Percentiles rank a stretch among this genome's conserved stretches.
Conservation (phyloP, 371 early-diverging fungal genomes). For the Chytridium lagenaria region DNA sequence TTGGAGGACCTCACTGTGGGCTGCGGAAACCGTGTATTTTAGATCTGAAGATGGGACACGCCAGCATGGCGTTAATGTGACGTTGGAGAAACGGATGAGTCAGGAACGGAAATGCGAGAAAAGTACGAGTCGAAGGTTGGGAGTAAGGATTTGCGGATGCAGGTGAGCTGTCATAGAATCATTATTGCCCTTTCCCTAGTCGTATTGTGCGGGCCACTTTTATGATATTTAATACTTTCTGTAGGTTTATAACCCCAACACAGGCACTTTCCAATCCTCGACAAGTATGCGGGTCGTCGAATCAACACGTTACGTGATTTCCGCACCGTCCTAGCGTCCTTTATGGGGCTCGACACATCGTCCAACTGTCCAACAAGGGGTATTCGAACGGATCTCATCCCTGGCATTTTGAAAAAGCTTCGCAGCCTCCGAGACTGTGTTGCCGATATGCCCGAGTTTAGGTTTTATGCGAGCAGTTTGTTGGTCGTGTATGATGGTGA, state of each 20-base stretch:
- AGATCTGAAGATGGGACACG: constrained; percentile 97
- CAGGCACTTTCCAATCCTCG: constrained; percentile 70
- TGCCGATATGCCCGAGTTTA: constrained; percentile 67
- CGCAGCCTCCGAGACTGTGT: constrained; percentile 73
- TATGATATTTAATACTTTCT: background rate
- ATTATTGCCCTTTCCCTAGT: background rate
- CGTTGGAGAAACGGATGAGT: constrained; percentile 76
- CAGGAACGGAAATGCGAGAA: constrained; percentile 89
- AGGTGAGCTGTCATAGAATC: constrained; percentile 66
- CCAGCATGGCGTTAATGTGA: constrained; percentile 91
- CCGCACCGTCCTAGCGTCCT: constrained; percentile 71
- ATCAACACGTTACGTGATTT: constrained; percentile 71
- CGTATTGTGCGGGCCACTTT: background rate
- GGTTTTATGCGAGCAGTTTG: constrained; percentile 89
- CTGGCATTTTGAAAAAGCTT: constrained; percentile 73
- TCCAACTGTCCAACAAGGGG: background rate
- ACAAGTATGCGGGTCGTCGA: constrained; percentile 92
- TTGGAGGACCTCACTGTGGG: constrained; percentile 91
- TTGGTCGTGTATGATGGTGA: constrained; percentile 83
- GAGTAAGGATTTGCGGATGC: constrained; percentile 96
- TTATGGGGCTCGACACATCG: constrained; percentile 49
- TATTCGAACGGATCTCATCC: constrained; percentile 75
- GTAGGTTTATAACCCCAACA: constrained; percentile 79
- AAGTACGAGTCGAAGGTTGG: constrained; percentile 89
- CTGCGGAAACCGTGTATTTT: constrained; percentile 82